A percentile compares a stretch with the other conserved stretches of the same genome.
Conservation (phyloP, 176 grass and related monocot genomes). For the Saccharum officinarum region DNA sequence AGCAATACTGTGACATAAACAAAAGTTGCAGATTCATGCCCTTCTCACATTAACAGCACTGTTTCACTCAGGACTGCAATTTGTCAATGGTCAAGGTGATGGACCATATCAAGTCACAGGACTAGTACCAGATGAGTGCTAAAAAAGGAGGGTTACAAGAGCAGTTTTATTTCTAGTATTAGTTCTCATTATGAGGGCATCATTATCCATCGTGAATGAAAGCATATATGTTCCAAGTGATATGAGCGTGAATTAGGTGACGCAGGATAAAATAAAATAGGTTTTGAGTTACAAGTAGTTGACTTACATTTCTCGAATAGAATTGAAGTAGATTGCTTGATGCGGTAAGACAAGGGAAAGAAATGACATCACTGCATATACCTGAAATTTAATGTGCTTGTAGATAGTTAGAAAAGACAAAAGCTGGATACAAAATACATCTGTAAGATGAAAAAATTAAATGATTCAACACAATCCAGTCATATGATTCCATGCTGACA, state of each 20-base stretch:
- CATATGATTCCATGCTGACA: not conserved
- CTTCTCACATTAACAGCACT: not conserved
- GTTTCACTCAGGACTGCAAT: not conserved
- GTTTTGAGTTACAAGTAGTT: not conserved
- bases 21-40: not conserved
- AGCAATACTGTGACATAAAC: not conserved
- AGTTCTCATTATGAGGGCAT: not conserved
- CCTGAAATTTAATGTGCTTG: constrained; percentile 43
- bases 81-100: not conserved
- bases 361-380: constrained; percentile 95
- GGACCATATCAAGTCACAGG: not conserved
- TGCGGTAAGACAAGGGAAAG: constrained; percentile 62
- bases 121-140: not conserved
- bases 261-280: not conserved
- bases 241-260: not conserved
- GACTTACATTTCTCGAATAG: constrained; percentile 85
- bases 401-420: constrained; percentile 1
- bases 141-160: not conserved
- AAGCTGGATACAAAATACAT: not conserved
- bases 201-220: not conserved
- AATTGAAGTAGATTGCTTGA: constrained; percentile 76
- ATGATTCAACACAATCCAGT: not conserved
- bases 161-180: not conserved
- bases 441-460: not conserved
- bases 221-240: not conserved